Conservation (phyloP, 176 grass and related monocot genomes). For the Chrysopogon serrulatus region DNA sequence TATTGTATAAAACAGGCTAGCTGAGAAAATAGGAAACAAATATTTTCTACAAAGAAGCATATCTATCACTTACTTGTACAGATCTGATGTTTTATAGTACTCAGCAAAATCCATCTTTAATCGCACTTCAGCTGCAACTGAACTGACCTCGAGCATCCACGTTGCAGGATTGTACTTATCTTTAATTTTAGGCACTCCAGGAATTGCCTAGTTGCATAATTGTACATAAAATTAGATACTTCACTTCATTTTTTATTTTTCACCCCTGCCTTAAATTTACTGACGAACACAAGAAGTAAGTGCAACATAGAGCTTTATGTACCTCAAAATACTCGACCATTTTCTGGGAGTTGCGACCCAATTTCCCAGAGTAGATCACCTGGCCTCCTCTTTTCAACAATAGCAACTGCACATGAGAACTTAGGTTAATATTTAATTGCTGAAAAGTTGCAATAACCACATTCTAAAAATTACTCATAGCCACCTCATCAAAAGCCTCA, state of each 20-base stretch:
- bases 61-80: slow-evolving; percentile 55
- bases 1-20: neutral
- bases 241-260: neutral
- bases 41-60: neutral
- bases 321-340: slow-evolving; percentile 98
- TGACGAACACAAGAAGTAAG: neutral
- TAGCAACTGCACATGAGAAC: slow-evolving; percentile 46
- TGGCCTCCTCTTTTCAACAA: slow-evolving; percentile 98
- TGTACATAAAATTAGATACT: slow-evolving; percentile 5
- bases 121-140: slow-evolving; percentile 81
- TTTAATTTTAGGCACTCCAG: slow-evolving; percentile 91
- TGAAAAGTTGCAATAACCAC: neutral
- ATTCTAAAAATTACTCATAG: neutral
- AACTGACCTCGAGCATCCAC: slow-evolving; percentile 98
- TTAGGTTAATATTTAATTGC: neutral
- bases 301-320: slow-evolving; percentile 1
- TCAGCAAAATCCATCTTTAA: slow-evolving; percentile 75
- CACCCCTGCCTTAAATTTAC: neutral
- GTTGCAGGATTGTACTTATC: slow-evolving; percentile 96
- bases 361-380: slow-evolving; percentile 81
- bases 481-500: slow-evolving; percentile 97
- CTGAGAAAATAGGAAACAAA: neutral
- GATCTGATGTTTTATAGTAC: slow-evolving; percentile 71
- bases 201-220: slow-evolving; percentile 65
- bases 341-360: slow-evolving; percentile 78